Evolutionary conservation across 345 rosid species (phyloP).

Genomic region (Cochlearia excelsa): DNA sequence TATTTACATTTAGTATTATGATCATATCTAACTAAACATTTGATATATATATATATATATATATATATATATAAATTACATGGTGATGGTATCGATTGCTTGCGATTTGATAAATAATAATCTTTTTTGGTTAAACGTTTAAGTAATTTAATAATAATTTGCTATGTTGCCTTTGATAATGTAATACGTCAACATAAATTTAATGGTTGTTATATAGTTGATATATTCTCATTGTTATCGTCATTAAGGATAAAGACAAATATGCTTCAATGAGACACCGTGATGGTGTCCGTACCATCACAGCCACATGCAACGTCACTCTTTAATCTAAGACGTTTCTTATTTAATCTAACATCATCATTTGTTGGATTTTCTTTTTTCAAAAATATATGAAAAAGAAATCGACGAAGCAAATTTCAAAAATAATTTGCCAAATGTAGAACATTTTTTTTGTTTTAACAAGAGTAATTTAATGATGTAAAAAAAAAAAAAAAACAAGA

Average conservation of each 20-base stretch:
- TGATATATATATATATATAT: too few relatives aligned
- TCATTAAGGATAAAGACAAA: constrained; percentile 3
- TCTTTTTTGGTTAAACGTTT: too few relatives aligned
- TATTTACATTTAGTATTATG: too few relatives aligned
- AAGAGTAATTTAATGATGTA: too few relatives aligned
- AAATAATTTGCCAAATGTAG: too few relatives aligned
- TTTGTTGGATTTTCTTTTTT: neutral
- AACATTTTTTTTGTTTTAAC: too few relatives aligned
- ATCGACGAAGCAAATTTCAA: constrained; percentile 3
- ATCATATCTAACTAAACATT: too few relatives aligned
- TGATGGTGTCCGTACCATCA: constrained; percentile 24
- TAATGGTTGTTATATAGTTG: neutral
- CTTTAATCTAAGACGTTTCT: constrained; percentile 18
- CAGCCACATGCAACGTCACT: neutral
- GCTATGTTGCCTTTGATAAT: neutral
- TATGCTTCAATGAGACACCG: constrained; percentile 13
- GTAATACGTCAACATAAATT: constrained; percentile 1
- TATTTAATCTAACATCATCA: constrained; percentile 11
- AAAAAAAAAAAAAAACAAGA: neutral
- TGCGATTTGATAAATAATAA: too few relatives aligned
- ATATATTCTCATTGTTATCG: neutral
- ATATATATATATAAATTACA: too few relatives aligned
- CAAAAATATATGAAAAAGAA: neutral
- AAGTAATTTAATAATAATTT: too few relatives aligned
- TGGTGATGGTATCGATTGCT: too few relatives aligned